Evolutionary conservation across 2,329 filamentous ascomycete genomes (phyloP), one percentile per base, ranked within the genome.

Genomic region (Penicillium brevicompactum): DNA sequence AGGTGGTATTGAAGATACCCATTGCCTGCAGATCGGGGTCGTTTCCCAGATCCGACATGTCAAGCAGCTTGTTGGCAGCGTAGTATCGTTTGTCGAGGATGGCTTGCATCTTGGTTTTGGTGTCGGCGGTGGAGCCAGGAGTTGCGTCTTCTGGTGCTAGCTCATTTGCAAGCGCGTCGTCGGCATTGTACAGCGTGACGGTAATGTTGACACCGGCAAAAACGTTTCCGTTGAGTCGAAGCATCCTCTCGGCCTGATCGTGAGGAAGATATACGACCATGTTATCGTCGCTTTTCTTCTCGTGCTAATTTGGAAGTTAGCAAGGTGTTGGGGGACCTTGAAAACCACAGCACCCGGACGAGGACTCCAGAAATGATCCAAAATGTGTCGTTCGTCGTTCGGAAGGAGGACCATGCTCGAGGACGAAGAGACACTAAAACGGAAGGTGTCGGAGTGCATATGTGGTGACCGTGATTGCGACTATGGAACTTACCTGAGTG

Each of bases 81-180:
- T 89, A 80, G 75, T 96, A 97, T 46, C 94, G 87, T 51, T 84
- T 82, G 51, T 82, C 82, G 13, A 99, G 81, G 59, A 97, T 87
- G 14, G 78, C 76, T 61, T 86, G 85, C 55, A 97, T 82, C 62
- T 87, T 86, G 22, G 83, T 78, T 70, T 87, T 87, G n/a, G 86
- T 82, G 61, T 88, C 84, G 47, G 83, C 70, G 6, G 79, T 77
- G 6, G 74, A 74, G 55, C 78, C 71, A n/a, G 81, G 80, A 43
- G 77, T 57, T 22, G 63, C 62, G 22, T 63, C 64, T n/a, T 56
- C 56, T 74, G 72, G 54, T 43, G 55, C 54, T 24, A 65, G 40
- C 37, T 65, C 59, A 44, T 56, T 51, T 51, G 60, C 56, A 52
- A 64, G 58, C 49, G 58, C 64, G 56, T 56, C 56, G 54, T 51